Conservation (phyloP, 768 basidiomycete species). For the Chlorophyllum brunneum region DNA sequence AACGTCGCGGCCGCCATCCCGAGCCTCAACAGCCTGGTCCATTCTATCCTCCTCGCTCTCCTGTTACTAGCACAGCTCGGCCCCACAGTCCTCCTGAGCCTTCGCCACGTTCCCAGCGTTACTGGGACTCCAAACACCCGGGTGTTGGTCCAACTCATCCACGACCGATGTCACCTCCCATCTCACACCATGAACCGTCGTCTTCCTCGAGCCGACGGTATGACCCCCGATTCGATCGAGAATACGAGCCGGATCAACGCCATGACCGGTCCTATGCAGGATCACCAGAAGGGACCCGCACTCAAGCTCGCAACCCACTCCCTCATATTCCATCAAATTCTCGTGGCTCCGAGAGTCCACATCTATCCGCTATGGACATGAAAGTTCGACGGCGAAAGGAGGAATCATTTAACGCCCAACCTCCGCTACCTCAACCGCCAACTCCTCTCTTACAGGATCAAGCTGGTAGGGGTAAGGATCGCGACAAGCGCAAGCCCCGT, state of each 20-base stretch:
- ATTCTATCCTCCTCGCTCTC: conserved; percentile 42
- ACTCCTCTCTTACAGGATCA: conserved; percentile 9
- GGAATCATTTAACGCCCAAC: conserved; percentile 8
- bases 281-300: conserved; percentile 43
- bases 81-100: conserved; percentile 53
- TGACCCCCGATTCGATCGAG: conserved; percentile 57
- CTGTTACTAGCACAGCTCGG: conserved; percentile 26
- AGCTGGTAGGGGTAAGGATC: conserved; percentile 5
- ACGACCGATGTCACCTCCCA: conserved; percentile 24
- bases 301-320: conserved; percentile 27
- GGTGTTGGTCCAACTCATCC: conserved; percentile 30
- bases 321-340: conserved; percentile 29
- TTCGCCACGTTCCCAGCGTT: conserved; percentile 57
- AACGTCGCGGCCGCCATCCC: conserved; percentile 38
- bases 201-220: conserved; percentile 47
- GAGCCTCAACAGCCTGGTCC: conserved; percentile 27
- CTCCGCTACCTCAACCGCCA: conserved; percentile 10
- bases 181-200: conserved; percentile 29
- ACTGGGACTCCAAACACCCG: conserved; percentile 61
- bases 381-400: conserved; percentile 42
- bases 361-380: conserved; percentile 35
- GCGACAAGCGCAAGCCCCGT: conserved; percentile 15
- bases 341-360: conserved; percentile 62
- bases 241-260: conserved; percentile 38
- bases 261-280: conserved; percentile 32